Percentiles rank a stretch among this genome's conserved stretches.
Conservation (phyloP, 208 protist species). For the Kentomonas sorsogonicus region DNA sequence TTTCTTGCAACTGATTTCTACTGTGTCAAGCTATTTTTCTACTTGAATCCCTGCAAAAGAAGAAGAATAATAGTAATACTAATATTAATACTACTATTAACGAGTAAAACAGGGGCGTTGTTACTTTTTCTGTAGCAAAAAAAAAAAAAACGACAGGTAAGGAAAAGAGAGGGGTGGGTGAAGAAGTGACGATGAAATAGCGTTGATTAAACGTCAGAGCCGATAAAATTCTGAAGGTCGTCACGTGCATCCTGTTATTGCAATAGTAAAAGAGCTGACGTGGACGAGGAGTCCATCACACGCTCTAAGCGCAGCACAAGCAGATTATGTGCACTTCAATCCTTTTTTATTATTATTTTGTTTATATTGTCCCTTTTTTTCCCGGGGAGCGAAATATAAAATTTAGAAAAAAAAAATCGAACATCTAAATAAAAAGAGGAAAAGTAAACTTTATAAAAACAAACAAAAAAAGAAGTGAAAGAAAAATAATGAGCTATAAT, state of each 20-base stretch:
- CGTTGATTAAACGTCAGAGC: too few relatives aligned
- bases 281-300: too few relatives aligned
- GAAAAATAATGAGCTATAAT: slow-evolving; percentile 1
- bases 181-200: not conserved
- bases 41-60: too few relatives aligned
- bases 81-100: not conserved
- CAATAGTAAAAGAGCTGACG: too few relatives aligned
- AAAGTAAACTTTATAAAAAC: slow-evolving; percentile 4
- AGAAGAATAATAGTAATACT: not conserved
- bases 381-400: not conserved
- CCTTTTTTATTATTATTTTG: slow-evolving; percentile 5
- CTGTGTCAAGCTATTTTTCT: too few relatives aligned
- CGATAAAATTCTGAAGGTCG: too few relatives aligned
- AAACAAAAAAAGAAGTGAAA: slow-evolving; percentile 11
- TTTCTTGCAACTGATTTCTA: too few relatives aligned
- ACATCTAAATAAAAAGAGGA: slow-evolving; percentile 8
- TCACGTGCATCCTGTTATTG: too few relatives aligned
- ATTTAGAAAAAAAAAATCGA: slow-evolving; percentile 3
- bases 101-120: slow-evolving; percentile 6
- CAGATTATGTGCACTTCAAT: too few relatives aligned
- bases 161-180: slow-evolving; percentile 1
- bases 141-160: not conserved
- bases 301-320: too few relatives aligned
- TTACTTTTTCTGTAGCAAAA: not conserved
- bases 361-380: not conserved